These are phyloP conservation scores for Pseudocohnilembus persalinus DNA, from an alignment of 169 alveolate genomes.

Conservation along the genomic window DNA sequence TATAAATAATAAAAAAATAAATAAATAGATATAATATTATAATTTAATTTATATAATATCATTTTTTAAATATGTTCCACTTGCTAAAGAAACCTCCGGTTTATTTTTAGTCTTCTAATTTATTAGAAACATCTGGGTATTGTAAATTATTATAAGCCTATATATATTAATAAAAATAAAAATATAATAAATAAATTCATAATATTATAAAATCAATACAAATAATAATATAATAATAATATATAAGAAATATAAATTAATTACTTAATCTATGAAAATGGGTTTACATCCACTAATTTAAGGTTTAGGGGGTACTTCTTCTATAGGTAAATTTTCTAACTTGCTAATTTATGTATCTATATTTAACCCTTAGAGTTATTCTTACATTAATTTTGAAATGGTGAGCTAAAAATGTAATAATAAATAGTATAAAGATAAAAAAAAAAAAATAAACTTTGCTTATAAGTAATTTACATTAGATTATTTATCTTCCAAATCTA, in stretches of 20 bases:
- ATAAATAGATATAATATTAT: too few relatives aligned
- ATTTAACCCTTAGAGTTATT: slow-evolving; percentile 2
- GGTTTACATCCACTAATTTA: slow-evolving; percentile 11
- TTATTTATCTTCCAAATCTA: slow-evolving; percentile 1
- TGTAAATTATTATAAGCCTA: slow-evolving; percentile 10
- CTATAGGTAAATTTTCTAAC: not conserved
- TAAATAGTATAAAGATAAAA: too few relatives aligned
- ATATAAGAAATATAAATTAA: not conserved
- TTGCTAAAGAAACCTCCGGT: slow-evolving; percentile 7
- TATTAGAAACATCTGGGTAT: slow-evolving; percentile 5
- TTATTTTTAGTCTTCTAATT: not conserved
- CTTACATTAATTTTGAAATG: slow-evolving; percentile 1
- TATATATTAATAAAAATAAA: not conserved
- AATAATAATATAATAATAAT: too few relatives aligned
- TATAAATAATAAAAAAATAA: too few relatives aligned
- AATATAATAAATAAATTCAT: too few relatives aligned
- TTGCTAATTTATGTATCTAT: not conserved
- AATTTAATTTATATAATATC: too few relatives aligned
- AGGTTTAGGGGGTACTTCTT: slow-evolving; percentile 17
- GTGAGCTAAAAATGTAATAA: not conserved
- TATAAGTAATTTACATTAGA: slow-evolving; percentile 1
- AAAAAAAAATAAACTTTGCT: not conserved
- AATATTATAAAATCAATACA: too few relatives aligned
- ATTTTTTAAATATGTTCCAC: not conserved
- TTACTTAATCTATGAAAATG: slow-evolving; percentile 21